phyloP scores from a whole-genome alignment of 2,329 filamentous ascomycete species.

The Aspergillus phoenicis region DNA sequence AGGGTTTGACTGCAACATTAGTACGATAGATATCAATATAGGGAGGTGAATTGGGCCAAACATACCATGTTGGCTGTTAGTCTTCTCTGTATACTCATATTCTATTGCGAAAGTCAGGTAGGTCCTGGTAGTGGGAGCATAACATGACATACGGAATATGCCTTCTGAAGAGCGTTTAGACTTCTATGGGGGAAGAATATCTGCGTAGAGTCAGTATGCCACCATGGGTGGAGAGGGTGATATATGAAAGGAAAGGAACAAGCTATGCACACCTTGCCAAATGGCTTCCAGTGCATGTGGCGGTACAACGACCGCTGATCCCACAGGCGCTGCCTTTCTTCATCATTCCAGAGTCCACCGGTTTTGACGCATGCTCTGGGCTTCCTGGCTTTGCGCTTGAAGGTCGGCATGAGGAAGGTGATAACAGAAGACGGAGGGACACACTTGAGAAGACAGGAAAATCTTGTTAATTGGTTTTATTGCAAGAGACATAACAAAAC shows the following conservation, averaged over 20 bases:
- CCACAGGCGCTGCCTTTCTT: neutral
- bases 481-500: too few relatives aligned
- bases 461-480: too few relatives aligned
- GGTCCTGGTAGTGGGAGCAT: rapidly evolving
- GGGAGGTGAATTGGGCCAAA: neutral
- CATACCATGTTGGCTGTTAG: neutral
- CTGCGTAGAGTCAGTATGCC: neutral
- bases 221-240: too few relatives aligned
- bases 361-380: neutral
- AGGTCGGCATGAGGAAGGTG: neutral
- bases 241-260: neutral
- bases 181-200: neutral
- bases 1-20: neutral
- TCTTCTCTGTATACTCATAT: neutral
- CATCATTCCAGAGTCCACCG: neutral
- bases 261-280: neutral
- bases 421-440: neutral
- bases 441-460: too few relatives aligned
- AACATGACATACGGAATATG: neutral
- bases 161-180: neutral
- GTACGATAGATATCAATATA: neutral
- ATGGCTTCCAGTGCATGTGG: neutral
- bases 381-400: neutral
- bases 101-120: neutral
- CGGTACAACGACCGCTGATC: neutral